Percentiles rank a stretch among this genome's conserved stretches.
These are phyloP conservation scores for Cubamyces lactineus DNA, from an alignment of 768 basidiomycete genomes.

Conservation along the genomic window DNA sequence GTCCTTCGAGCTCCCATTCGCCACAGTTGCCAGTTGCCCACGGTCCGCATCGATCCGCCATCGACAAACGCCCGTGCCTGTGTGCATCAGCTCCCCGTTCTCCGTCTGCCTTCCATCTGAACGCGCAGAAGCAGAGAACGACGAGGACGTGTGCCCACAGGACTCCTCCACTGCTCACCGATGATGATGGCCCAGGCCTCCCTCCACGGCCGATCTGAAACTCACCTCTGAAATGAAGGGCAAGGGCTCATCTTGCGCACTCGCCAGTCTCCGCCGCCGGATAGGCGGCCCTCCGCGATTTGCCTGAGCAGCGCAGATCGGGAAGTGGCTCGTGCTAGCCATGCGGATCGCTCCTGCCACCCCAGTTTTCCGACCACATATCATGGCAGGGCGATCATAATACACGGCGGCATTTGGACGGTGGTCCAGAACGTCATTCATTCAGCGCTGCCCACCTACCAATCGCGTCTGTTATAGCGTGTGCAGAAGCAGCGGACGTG, in stretches of 20 bases:
- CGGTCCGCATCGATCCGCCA: constrained; percentile 21
- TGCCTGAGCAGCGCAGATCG: constrained; percentile 14
- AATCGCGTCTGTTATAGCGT: constrained; percentile 2
- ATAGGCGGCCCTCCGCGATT: constrained; percentile 7
- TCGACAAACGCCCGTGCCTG: constrained; percentile 20
- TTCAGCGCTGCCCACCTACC: neutral
- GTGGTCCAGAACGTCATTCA: constrained; percentile 9
- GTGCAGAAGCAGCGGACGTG: constrained; percentile 5
- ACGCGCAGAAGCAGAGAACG: constrained; percentile 15
- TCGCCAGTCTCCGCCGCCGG: constrained; percentile 2
- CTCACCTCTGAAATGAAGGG: constrained; percentile 25
- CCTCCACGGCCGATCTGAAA: constrained; percentile 18
- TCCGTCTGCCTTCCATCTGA: constrained; percentile 14
- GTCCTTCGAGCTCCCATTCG: neutral
- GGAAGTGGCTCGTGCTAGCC: constrained; percentile 2
- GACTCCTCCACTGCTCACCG: neutral
- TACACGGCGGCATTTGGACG: neutral
- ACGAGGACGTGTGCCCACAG: constrained; percentile 20
- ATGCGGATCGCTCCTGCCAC: constrained; percentile 3
- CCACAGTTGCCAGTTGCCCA: neutral
- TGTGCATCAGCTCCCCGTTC: constrained; percentile 12
- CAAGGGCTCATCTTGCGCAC: neutral
- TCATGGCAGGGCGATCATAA: constrained; percentile 9
- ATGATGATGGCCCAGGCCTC: constrained; percentile 19
- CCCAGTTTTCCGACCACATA: constrained; percentile 10